Evolutionary conservation across 2,329 filamentous ascomycete genomes (phyloP), one percentile per base, ranked within the genome.

Genomic region (Elsinoe arachidis): DNA sequence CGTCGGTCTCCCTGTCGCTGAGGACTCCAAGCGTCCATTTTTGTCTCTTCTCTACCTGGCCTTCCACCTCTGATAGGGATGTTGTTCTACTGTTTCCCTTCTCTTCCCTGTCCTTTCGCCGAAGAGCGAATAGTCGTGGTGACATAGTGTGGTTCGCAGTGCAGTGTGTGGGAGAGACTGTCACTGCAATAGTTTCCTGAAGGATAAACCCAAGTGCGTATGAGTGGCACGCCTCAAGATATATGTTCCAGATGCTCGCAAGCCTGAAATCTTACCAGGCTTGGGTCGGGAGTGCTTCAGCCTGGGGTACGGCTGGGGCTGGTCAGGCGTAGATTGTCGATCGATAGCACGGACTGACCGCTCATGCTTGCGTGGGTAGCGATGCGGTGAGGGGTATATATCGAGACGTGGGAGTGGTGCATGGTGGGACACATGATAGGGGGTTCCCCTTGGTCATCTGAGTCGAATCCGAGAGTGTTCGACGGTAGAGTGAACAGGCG

Each of bases 1-100:
- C 88, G 61, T 93, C 87, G 0, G 90, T 96, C 58, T 85, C 71
- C 46, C 75, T 81, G 65, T 93, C 89, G 66, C 90, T 92, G 61
- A 96, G 71, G 19, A 96, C 87, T n/a, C 91, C 90, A 74, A 95
- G 66, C n/a, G 75, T 82, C 73, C 80, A 81, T 66, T 73, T 80
- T 19, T 11, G 56, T 19, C 39, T 59, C 19, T 44, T 51, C 19
- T 58, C 35, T 12, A 38, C n/a, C n/a, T 47, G 26, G 14, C 54
- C 33, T 17, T 56, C 44, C 4, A 21, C 10, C 5, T 46, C 53
- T 15, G 53, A 30, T 19, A 17, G 9, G 2, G 39, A 55, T 23
- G 53, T 38, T 10, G 19, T 54, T 34, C 38, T 41, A 17, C 51
- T 41, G 19, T 41, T 35, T 37, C 30, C 15, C 17, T 30, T 26